These are phyloP conservation scores for Collybia nuda DNA, from an alignment of 768 basidiomycete genomes.

Conservation along the genomic window DNA sequence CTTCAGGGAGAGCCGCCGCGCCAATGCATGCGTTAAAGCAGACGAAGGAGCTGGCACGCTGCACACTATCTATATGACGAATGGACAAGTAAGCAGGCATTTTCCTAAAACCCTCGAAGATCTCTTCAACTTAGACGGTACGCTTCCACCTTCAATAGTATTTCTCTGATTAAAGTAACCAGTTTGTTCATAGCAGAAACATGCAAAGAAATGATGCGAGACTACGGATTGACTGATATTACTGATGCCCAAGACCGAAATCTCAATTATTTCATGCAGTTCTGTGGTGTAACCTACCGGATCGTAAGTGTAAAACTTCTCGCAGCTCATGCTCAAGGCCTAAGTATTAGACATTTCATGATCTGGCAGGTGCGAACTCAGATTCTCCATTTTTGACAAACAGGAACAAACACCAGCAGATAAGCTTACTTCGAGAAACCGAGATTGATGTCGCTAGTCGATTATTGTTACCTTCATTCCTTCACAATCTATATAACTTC, in stretches of 20 bases:
- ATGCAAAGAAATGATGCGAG: conserved; percentile 31
- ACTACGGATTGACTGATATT: conserved; percentile 36
- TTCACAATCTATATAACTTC: too few species aligned
- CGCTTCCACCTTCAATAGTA: conserved; percentile 13
- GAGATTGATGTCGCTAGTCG: too few species aligned
- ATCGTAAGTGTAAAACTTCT: conserved; percentile 33
- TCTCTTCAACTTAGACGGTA: conserved; percentile 54
- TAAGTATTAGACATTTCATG: too few species aligned
- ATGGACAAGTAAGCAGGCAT: conserved; percentile 43
- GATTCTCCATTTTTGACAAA: too few species aligned
- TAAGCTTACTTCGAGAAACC: too few species aligned
- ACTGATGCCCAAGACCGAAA: conserved; percentile 45
- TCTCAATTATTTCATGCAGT: conserved; percentile 55
- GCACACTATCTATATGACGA: conserved; percentile 44
- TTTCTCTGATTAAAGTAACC: not conserved
- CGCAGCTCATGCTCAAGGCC: too few species aligned
- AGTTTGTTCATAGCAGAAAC: conserved; percentile 24
- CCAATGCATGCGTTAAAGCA: conserved; percentile 47
- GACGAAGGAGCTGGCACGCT: conserved; percentile 39
- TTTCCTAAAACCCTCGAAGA: conserved; percentile 54
- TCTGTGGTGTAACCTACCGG: conserved; percentile 57
- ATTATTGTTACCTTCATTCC: too few species aligned
- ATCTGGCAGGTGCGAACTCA: conserved; percentile 12
- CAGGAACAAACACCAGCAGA: too few species aligned
- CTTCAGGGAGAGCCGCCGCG: conserved; percentile 54